These are phyloP conservation scores for Parsonsia alboflavescens DNA, from an alignment of 257 asterid species.

Conservation along the genomic window DNA sequence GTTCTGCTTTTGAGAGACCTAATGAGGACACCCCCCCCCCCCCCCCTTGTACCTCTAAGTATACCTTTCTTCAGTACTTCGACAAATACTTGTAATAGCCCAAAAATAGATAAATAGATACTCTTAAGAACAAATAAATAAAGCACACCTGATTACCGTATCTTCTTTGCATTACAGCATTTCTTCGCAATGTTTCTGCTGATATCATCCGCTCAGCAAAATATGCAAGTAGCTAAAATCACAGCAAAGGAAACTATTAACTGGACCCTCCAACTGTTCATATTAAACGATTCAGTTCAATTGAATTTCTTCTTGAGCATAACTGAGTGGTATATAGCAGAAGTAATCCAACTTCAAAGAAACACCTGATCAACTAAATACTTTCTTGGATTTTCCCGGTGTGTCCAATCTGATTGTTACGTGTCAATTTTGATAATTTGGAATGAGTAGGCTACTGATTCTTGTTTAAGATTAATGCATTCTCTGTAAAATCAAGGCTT, in stretches of 20 bases:
- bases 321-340: neutral
- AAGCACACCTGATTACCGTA: constrained; percentile 50
- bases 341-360: neutral
- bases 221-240: constrained; percentile 57
- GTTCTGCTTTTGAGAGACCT: neutral
- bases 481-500: neutral
- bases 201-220: constrained; percentile 90
- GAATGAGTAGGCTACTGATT: neutral
- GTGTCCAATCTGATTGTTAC: neutral
- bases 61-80: neutral
- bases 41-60: neutral
- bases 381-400: neutral
- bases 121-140: neutral
- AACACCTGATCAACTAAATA: neutral
- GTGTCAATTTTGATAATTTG: neutral
- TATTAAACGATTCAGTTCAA: neutral
- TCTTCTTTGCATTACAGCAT: constrained; percentile 80
- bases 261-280: neutral
- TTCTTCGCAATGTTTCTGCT: constrained; percentile 73
- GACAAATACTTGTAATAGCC: neutral
- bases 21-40: neutral
- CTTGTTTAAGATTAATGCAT: neutral
- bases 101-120: neutral
- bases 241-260: constrained; percentile 12
- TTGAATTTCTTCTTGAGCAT: neutral